Percentiles rank a stretch among this genome's conserved stretches.
These are phyloP conservation scores for Monosporascus sp. DNA, from an alignment of 2,329 filamentous ascomycete genomes.

Conservation along the genomic window DNA sequence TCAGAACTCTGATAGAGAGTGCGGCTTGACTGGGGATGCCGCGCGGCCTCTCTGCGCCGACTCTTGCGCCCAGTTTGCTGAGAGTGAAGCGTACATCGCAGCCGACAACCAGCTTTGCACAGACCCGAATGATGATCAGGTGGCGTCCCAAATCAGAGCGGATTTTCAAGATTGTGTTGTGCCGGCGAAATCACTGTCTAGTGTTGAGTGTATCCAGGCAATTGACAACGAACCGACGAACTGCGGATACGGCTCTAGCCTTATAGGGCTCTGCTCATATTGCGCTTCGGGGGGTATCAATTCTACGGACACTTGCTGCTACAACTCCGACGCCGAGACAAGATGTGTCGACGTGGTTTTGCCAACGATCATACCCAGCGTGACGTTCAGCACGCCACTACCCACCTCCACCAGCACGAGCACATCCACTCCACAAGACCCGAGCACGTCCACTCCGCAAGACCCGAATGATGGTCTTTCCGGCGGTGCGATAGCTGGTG, in stretches of 20 bases:
- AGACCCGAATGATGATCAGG: conserved; percentile 53
- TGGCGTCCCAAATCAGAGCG: conserved; percentile 74
- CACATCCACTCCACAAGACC: conserved; percentile 22
- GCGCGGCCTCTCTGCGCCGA: conserved; percentile 81
- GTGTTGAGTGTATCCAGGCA: conserved; percentile 68
- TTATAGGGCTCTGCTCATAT: conserved; percentile 77
- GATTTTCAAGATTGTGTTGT: conserved; percentile 89
- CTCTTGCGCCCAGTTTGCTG: conserved; percentile 79
- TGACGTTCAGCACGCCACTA: conserved; percentile 51
- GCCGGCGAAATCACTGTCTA: conserved; percentile 72
- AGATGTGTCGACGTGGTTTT: conserved; percentile 74
- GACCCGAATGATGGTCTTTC: conserved; percentile 47
- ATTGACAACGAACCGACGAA: conserved; percentile 77
- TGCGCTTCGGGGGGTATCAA: conserved; percentile 81
- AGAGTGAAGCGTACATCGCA: conserved; percentile 81
- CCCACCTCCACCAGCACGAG: conserved; percentile 40
- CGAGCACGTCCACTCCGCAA: conserved; percentile 14
- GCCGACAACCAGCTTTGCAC: conserved; percentile 70
- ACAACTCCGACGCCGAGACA: conserved; percentile 68
- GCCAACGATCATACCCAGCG: conserved; percentile 67
- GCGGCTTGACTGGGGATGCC: conserved; percentile 58
- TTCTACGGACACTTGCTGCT: conserved; percentile 92
- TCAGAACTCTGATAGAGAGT: conserved; percentile 75
- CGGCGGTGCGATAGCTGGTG: conserved; percentile 85
- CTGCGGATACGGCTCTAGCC: conserved; percentile 75